A percentile compares a stretch with the other conserved stretches of the same genome.
Conservation (phyloP, 176 grass and related monocot genomes). For the Phoenix dactylifera region DNA sequence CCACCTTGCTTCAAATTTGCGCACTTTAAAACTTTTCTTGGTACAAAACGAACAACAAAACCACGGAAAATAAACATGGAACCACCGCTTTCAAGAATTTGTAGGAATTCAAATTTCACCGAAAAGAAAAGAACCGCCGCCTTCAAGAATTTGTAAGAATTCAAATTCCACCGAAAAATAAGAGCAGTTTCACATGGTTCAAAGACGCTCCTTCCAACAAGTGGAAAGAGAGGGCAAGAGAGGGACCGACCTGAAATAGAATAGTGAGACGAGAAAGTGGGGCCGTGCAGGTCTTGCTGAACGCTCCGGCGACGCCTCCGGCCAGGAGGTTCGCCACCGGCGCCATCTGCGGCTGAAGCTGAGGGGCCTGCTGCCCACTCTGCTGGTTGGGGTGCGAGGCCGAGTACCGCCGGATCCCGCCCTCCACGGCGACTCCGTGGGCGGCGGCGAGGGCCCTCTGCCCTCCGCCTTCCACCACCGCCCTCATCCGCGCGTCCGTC, state of each 20-base stretch:
- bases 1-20: no score
- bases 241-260: conserved; percentile 60
- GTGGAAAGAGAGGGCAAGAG: no score
- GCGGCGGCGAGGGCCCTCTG: conserved; percentile 25
- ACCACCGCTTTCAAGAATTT: no score
- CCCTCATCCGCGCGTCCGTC: conserved; percentile 62
- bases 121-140: no score
- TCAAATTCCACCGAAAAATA: no score
- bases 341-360: conserved; percentile 53
- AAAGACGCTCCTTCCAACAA: no score
- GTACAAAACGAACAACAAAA: no score
- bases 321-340: conserved; percentile 60
- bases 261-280: conserved; percentile 92
- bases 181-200: no score
- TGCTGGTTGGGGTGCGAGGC: conserved; percentile 30
- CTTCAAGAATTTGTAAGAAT: no score
- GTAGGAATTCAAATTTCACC: no score
- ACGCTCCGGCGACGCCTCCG: conserved; percentile 74
- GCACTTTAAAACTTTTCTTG: no score
- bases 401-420: conserved; percentile 26
- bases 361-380: conserved; percentile 28
- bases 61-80: no score
- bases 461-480: conserved; percentile 32
- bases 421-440: conserved; percentile 13
- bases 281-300: conserved; percentile 97